phyloP scores from a whole-genome alignment of 805 yeast species.

The Dipodascopsis uninucleata region DNA sequence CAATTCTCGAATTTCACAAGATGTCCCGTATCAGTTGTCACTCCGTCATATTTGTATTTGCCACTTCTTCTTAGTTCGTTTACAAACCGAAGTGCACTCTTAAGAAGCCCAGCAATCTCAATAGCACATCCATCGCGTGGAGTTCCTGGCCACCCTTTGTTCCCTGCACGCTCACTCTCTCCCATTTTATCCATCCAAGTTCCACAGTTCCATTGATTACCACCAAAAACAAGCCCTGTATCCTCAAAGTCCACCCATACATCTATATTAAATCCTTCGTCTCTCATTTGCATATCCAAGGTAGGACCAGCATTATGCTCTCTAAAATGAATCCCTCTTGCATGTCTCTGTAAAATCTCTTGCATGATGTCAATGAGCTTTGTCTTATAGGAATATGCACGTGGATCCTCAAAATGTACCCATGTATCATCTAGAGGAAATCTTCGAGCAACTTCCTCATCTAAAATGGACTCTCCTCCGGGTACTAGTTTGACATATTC shows the following conservation, averaged over 20 bases:
- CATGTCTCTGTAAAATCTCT: slow-evolving; percentile 85
- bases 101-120: slow-evolving; percentile 84
- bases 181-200: slow-evolving; percentile 99
- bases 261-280: slow-evolving; percentile 84
- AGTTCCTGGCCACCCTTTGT: slow-evolving; percentile 92
- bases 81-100: slow-evolving; percentile 80
- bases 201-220: slow-evolving; percentile 90
- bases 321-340: slow-evolving; percentile 77
- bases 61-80: slow-evolving; percentile 53
- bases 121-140: slow-evolving; percentile 97
- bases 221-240: slow-evolving; percentile 88
- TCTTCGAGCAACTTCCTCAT: slow-evolving; percentile 72
- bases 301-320: slow-evolving; percentile 93
- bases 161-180: slow-evolving; percentile 77
- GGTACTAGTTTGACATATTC: slow-evolving; percentile 71
- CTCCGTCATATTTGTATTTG: slow-evolving; percentile 54
- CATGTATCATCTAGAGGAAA: slow-evolving; percentile 86
- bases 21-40: slow-evolving; percentile 47
- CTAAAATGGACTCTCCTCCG: slow-evolving; percentile 59
- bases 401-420: slow-evolving; percentile 61
- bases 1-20: slow-evolving; percentile 59
- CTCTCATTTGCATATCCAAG: slow-evolving; percentile 87
- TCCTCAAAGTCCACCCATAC: slow-evolving; percentile 79
- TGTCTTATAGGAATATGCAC: slow-evolving; percentile 70
- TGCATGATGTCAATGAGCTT: slow-evolving; percentile 72